A percentile compares a stretch with the other conserved stretches of the same genome.
phyloP scores from a whole-genome alignment of 2,329 filamentous ascomycete species.

The Ilyonectria sp. region DNA sequence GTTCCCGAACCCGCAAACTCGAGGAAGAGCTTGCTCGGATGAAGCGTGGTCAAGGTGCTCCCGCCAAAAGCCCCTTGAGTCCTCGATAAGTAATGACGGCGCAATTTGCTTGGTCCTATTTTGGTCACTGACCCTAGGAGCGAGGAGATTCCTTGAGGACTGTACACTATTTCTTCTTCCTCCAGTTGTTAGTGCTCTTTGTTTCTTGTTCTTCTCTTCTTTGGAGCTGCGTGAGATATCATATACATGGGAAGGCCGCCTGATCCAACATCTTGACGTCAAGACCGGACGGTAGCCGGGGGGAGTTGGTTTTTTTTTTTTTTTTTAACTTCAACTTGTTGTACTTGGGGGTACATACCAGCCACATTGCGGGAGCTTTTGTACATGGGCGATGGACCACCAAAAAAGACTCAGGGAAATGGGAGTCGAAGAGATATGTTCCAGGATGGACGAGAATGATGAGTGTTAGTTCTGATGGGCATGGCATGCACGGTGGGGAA shows the following conservation, averaged over 20 bases:
- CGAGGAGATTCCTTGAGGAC: neutral
- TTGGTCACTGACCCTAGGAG: neutral
- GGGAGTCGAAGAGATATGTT: slow-evolving; percentile 7
- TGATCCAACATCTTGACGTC: slow-evolving; percentile 14
- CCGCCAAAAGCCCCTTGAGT: slow-evolving; percentile 61
- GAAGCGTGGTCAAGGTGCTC: slow-evolving; percentile 57
- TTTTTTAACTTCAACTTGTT: neutral
- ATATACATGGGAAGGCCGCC: slow-evolving; percentile 25
- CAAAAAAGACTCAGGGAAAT: slow-evolving; percentile 9
- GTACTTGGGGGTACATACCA: slow-evolving; percentile 17
- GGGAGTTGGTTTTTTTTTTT: slow-evolving; percentile 4
- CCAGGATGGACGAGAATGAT: slow-evolving; percentile 11
- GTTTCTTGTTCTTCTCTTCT: slow-evolving; percentile 26
- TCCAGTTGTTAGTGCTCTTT: slow-evolving; percentile 6
- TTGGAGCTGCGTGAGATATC: slow-evolving; percentile 18
- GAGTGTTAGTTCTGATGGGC: slow-evolving; percentile 9
- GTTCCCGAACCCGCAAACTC: slow-evolving; percentile 61
- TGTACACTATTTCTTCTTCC: slow-evolving; percentile 38
- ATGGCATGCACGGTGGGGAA: slow-evolving; percentile 6
- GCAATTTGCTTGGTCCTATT: neutral
- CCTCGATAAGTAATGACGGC: slow-evolving; percentile 49
- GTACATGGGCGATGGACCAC: slow-evolving; percentile 15
- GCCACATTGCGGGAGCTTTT: slow-evolving; percentile 17
- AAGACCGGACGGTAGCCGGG: slow-evolving; percentile 22
- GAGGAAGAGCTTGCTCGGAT: slow-evolving; percentile 66